These are phyloP conservation scores for Salvia rosmarinus DNA, from an alignment of 257 asterid genomes.

Conservation along the genomic window DNA sequence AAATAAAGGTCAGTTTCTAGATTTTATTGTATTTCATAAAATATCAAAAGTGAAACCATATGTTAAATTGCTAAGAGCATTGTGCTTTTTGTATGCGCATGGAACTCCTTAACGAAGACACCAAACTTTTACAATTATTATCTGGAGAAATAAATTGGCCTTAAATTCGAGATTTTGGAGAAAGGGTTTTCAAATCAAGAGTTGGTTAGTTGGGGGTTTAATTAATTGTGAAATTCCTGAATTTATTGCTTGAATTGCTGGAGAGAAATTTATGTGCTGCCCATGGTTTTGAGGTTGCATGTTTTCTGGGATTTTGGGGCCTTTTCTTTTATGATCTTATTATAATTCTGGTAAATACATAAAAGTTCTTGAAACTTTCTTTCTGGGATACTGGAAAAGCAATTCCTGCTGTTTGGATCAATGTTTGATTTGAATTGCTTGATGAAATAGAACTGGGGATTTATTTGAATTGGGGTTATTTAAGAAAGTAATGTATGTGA, in stretches of 20 bases:
- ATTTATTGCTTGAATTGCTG: conserved; percentile 1
- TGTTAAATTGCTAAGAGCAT: background rate
- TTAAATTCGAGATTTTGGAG: conserved; percentile 17
- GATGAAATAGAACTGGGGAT: background rate
- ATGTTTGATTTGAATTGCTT: conserved; percentile 21
- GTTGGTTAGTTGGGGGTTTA: background rate
- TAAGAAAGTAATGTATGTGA: conserved; percentile 5
- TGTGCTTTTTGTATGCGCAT: background rate
- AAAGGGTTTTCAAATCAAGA: conserved; percentile 12
- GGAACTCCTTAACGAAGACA: background rate
- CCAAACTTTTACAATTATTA: conserved; percentile 27
- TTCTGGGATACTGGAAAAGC: conserved; percentile 8
- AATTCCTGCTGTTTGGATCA: conserved; percentile 26
- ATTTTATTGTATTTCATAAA: background rate
- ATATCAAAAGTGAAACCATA: conserved; percentile 12
- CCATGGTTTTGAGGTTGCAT: conserved; percentile 34
- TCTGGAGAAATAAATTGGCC: conserved; percentile 8
- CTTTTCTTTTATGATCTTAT: conserved; percentile 15
- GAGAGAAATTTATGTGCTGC: conserved; percentile 28
- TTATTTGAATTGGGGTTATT: conserved; percentile 16
- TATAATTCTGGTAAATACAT: conserved; percentile 2
- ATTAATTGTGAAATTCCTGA: background rate
- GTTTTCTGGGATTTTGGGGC: conserved; percentile 23
- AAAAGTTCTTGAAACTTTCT: conserved; percentile 6
- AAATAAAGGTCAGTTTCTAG: conserved; percentile 17